Evolutionary conservation across 331 rosid species (phyloP).

Genomic region (Malus hybrid): DNA sequence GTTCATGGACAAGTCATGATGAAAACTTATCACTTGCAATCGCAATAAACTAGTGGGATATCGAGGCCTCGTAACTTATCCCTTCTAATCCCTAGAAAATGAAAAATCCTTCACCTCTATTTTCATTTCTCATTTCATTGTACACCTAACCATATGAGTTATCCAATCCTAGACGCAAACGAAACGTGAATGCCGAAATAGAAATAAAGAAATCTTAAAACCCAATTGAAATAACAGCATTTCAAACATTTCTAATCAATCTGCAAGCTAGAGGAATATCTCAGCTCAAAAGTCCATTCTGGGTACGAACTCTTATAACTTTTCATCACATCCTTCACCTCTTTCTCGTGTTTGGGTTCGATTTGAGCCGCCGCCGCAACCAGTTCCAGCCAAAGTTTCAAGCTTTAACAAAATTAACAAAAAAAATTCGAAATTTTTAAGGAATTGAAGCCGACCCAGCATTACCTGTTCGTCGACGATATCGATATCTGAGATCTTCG

Average conservation of each 20-base stretch:
- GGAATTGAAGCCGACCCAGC: neutral
- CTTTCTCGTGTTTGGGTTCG: slow-evolving; percentile 69
- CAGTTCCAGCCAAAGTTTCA: slow-evolving; percentile 42
- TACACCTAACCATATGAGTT: no score
- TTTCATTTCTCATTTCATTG: no score
- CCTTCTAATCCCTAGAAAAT: no score
- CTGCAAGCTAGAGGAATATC: slow-evolving; percentile 21
- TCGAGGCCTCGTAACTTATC: no score
- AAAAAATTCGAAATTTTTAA: neutral
- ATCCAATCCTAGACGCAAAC: no score
- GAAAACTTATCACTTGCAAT: no score
- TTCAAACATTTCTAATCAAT: neutral
- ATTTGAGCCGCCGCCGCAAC: slow-evolving; percentile 50
- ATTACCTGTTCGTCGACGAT: slow-evolving; percentile 79
- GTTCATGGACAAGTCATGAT: no score
- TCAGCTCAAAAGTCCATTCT: slow-evolving; percentile 59
- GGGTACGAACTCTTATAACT: slow-evolving; percentile 46
- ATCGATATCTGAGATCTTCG: slow-evolving; percentile 58
- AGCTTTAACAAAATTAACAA: neutral
- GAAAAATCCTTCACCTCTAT: no score
- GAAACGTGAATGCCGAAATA: neutral
- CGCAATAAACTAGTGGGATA: no score
- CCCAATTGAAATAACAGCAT: neutral
- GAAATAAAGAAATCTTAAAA: neutral
- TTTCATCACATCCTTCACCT: slow-evolving; percentile 35